These are phyloP conservation scores for Phytophthora pluvialis DNA, from an alignment of 352 stramenopile genomes.

Conservation along the genomic window DNA sequence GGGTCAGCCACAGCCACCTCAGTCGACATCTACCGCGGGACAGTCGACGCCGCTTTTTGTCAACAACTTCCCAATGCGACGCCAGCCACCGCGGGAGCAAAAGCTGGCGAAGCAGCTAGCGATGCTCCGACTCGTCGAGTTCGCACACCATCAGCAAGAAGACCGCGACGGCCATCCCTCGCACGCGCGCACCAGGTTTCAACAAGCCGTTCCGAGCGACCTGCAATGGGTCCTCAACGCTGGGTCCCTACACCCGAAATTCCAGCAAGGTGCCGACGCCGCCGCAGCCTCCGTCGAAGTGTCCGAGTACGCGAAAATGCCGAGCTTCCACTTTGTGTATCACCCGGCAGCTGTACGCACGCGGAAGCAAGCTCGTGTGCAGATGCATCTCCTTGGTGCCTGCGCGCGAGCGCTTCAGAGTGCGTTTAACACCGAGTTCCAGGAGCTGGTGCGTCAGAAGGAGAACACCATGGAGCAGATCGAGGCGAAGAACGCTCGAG, in stretches of 20 bases:
- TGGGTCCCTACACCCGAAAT: constrained; percentile 50
- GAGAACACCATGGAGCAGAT: constrained; percentile 87
- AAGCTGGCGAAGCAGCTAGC: constrained; percentile 59
- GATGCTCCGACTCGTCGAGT: constrained; percentile 71
- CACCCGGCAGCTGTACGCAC: constrained; percentile 86
- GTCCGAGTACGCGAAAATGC: constrained; percentile 43
- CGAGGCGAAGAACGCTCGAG: constrained; percentile 88
- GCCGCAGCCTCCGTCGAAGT: constrained; percentile 7
- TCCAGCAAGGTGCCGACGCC: constrained; percentile 13
- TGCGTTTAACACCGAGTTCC: constrained; percentile 90
- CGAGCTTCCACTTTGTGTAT: constrained; percentile 84
- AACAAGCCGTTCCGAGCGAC: constrained; percentile 56
- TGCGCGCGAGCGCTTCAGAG: constrained; percentile 72
- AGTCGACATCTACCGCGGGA: constrained; percentile 1
- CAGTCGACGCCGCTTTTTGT: constrained; percentile 48
- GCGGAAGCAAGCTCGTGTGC: constrained; percentile 79
- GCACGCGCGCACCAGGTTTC: constrained; percentile 44
- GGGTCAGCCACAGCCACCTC: constrained; percentile 1
- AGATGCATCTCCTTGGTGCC: constrained; percentile 84
- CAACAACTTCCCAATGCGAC: constrained; percentile 86
- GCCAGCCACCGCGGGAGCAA: constrained; percentile 53
- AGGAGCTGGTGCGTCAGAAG: constrained; percentile 77
- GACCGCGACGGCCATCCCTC: constrained; percentile 20
- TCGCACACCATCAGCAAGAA: constrained; percentile 68
- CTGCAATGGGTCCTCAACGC: constrained; percentile 68